A percentile compares a stretch with the other conserved stretches of the same genome.
phyloP scores from a whole-genome alignment of 169 alveolate genomes.

The Plasmodium coatneyi region DNA sequence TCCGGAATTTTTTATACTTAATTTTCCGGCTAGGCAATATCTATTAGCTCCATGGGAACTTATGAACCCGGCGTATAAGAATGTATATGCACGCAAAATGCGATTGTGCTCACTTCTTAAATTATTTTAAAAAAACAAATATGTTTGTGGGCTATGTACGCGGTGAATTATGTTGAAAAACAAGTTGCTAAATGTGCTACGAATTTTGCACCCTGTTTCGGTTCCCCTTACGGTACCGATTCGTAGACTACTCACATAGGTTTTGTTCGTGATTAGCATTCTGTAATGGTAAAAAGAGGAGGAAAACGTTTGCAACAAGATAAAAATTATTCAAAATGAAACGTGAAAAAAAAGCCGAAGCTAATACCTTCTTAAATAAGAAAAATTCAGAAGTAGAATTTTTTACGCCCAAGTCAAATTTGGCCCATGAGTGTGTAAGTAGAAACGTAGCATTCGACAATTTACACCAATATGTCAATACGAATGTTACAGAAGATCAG shows the following conservation, averaged over 20 bases:
- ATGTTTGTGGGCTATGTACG: not conserved
- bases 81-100: not conserved
- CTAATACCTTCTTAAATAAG: constrained; percentile 4
- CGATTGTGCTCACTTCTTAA: not conserved
- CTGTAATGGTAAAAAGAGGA: not conserved
- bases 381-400: constrained; percentile 32
- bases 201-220: not conserved
- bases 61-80: not conserved
- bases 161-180: not conserved
- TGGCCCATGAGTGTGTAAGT: constrained; percentile 34
- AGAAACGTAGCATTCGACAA: constrained; percentile 32
- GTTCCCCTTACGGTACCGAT: not conserved
- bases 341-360: not conserved
- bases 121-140: not conserved
- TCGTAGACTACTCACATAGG: not conserved
- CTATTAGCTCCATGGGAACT: not conserved
- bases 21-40: not conserved
- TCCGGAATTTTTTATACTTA: not conserved
- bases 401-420: constrained; percentile 62
- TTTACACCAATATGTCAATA: constrained; percentile 47
- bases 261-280: not conserved
- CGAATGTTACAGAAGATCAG: not conserved
- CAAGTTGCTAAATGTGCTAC: not conserved
- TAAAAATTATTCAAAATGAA: constrained; percentile 8
- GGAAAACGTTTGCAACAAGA: not conserved